phyloP scores from a whole-genome alignment of 306 rosid species.

The Vachellia pachyceras region DNA sequence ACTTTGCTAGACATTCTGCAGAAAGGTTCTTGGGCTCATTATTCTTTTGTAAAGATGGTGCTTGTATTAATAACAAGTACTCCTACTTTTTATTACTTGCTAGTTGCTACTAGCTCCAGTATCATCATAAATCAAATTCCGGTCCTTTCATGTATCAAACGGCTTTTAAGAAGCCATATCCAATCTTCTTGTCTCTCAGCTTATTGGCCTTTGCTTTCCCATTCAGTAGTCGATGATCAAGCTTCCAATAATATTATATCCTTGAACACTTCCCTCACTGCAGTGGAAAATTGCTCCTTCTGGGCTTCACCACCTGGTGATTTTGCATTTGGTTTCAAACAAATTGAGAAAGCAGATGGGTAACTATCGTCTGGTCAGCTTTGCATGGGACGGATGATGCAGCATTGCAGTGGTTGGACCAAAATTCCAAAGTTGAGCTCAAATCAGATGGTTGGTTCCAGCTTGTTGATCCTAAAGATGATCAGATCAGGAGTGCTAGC shows the following conservation, averaged over 20 bases:
- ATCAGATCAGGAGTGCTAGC: constrained; percentile 29
- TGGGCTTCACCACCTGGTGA: constrained; percentile 49
- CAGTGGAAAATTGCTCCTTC: not conserved
- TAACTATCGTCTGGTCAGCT: constrained; percentile 58
- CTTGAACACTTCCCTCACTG: constrained; percentile 39
- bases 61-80: no score
- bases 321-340: constrained; percentile 54
- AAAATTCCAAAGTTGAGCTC: constrained; percentile 42
- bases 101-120: no score
- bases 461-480: constrained; percentile 39
- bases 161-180: not conserved
- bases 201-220: constrained; percentile 12
- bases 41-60: no score
- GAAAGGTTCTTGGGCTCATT: no score
- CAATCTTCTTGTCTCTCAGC: not conserved
- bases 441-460: constrained; percentile 29
- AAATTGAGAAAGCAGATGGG: constrained; percentile 5
- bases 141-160: not conserved
- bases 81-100: no score
- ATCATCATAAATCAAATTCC: not conserved
- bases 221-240: constrained; percentile 30
- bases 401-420: not conserved
- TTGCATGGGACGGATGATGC: no score
- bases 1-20: no score
- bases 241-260: constrained; percentile 24